Evolutionary conservation across 2,329 filamentous ascomycete genomes (phyloP).

Genomic region (Ilyonectria destructans): DNA sequence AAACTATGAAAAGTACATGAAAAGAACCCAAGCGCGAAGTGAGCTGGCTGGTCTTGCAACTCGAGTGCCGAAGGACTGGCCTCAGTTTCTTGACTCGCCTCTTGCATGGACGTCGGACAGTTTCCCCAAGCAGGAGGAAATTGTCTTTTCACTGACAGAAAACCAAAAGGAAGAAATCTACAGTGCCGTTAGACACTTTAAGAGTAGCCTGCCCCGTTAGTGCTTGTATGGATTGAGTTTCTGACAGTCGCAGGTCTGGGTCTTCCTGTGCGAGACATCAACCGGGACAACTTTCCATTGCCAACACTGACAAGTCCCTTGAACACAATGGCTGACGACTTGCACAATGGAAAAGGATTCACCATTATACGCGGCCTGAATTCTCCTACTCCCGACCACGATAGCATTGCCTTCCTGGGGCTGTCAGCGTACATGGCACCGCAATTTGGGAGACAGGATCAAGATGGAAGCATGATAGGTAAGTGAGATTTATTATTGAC

Average conservation of each 20-base stretch:
- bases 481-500: neutral
- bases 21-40: slow-evolving; percentile 8
- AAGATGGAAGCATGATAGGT: slow-evolving; percentile 5
- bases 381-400: neutral
- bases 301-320: neutral
- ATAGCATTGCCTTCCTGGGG: neutral
- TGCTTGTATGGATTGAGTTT: neutral
- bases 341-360: slow-evolving; percentile 1
- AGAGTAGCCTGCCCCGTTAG: neutral
- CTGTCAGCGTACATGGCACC: neutral
- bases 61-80: neutral
- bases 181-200: neutral
- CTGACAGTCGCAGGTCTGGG: neutral
- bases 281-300: neutral
- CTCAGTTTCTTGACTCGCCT: neutral
- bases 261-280: neutral
- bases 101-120: slow-evolving; percentile 3
- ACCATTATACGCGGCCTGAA: neutral
- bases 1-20: slow-evolving; percentile 20
- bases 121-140: neutral
- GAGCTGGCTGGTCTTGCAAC: neutral
- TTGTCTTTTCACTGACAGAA: neutral
- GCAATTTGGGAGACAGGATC: neutral
- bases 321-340: neutral
- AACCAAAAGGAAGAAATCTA: neutral